Conservation (phyloP, 163 green algal genomes). For the Scenedesmus sp. region DNA sequence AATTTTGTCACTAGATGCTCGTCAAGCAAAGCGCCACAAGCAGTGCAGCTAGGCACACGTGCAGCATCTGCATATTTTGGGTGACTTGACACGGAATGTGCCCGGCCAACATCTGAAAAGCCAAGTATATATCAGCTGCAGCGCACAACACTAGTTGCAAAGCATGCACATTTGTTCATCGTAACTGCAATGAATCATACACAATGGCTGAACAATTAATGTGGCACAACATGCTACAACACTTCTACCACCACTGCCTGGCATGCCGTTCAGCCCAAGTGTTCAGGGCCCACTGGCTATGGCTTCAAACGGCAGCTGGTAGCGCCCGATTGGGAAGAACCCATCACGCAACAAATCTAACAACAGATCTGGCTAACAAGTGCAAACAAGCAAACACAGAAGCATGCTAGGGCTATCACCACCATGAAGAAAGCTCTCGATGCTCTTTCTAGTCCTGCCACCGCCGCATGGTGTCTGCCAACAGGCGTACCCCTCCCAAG, state of each 20-base stretch:
- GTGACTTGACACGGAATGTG: too few relatives aligned
- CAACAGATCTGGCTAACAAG: background rate
- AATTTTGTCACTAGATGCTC: too few relatives aligned
- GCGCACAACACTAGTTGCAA: constrained; percentile 58
- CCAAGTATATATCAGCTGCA: constrained; percentile 39
- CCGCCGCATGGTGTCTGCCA: background rate
- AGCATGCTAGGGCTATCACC: background rate
- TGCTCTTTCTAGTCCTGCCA: background rate
- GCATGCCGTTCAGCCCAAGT: too few relatives aligned
- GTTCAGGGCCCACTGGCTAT: too few relatives aligned
- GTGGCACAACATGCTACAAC: background rate
- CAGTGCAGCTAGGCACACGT: too few relatives aligned
- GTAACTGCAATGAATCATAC: background rate
- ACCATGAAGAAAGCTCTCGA: background rate
- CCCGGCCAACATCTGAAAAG: too few relatives aligned
- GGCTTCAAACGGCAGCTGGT: too few relatives aligned
- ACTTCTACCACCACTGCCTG: too few relatives aligned
- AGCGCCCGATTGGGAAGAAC: too few relatives aligned
- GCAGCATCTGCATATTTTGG: too few relatives aligned
- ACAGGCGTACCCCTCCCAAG: background rate
- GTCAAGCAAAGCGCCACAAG: background rate
- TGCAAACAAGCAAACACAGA: background rate
- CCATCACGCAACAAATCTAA: background rate
- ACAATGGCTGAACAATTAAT: background rate
- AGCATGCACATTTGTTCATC: background rate